Evolutionary conservation across 345 rosid species (phyloP).

Genomic region (Linum trigynum): DNA sequence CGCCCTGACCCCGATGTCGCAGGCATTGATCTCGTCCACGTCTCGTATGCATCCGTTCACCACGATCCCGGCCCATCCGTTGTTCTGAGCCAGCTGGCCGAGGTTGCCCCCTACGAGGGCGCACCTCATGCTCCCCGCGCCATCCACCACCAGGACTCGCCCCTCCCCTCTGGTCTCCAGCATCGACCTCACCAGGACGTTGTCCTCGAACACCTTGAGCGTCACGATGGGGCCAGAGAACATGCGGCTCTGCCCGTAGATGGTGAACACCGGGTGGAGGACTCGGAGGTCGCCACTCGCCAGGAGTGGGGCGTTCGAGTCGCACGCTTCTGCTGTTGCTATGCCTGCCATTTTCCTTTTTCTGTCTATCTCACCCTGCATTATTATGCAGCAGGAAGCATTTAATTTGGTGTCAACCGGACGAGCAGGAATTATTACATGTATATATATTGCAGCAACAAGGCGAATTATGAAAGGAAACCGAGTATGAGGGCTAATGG

Average conservation of each 20-base stretch:
- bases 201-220: conserved; percentile 77
- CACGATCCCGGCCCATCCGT: conserved; percentile 75
- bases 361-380: too few relatives aligned
- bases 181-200: conserved; percentile 61
- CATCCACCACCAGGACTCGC: conserved; percentile 67
- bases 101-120: conserved; percentile 76
- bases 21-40: conserved; percentile 69
- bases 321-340: conserved; percentile 81
- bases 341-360: conserved; percentile 36
- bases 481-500: too few relatives aligned
- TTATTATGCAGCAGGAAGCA: too few relatives aligned
- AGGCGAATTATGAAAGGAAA: too few relatives aligned
- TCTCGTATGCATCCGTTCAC: conserved; percentile 80
- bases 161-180: conserved; percentile 75
- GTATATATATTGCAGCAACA: too few relatives aligned
- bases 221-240: conserved; percentile 80
- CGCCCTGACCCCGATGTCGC: conserved; percentile 71
- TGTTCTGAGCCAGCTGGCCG: conserved; percentile 61
- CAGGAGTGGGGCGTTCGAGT: conserved; percentile 48
- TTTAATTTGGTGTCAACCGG: too few relatives aligned
- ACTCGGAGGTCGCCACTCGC: conserved; percentile 58
- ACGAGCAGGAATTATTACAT: too few relatives aligned
- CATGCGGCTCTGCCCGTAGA: conserved; percentile 51
- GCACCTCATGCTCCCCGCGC: conserved; percentile 82
- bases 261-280: conserved; percentile 58